Base-by-base conservation (phyloP, 371 early-diverging fungal species). In the Zychaea mexicana region DNA sequence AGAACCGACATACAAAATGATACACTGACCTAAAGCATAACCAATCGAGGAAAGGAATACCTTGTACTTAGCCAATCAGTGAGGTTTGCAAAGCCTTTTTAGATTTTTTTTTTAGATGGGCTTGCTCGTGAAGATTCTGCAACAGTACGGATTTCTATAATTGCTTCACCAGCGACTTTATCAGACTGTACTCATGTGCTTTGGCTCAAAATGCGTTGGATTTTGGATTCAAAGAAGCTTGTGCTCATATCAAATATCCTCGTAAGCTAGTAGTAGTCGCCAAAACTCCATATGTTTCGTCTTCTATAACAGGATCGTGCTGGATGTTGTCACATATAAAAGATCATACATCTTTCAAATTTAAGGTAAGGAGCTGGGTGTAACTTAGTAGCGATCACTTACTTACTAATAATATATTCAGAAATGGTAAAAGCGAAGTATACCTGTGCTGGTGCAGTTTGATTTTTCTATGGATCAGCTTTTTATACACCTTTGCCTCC, bases 91-190 rank as follows among this genome's bases (percentile, higher is more conserved):
- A 87, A 53, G 85, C 85, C 8, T 71, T 61, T n/a, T 57, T 54
- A 61, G 88, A 95, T 45, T 79, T 69, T 17, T 56, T 53, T 70
- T 86, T 84, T 60, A 95, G 91, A 19, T 78, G 71, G 22, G 49
- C 27, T 70, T 98, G 95, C 64, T 92, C 88, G 22, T 88, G 90
- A n/a, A 97, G n/a, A 78, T 2, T 90, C 78, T 32, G 88, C 86
- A 13, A 97, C 94, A 1, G 97, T 97, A 33, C 96, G 87, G 59
- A 97, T 90, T 74, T 90, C 88, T 57, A 86, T 78, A 52, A 97
- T 88, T 24, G 94, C 92, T 72, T 98, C 97, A 64, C 85, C 82
- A 47, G 94, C 93, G 45, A 87, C 81, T 71, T 88, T 88, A 59
- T 88, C 87, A 53, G n/a, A n/a, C 90, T 85, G 31, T 83, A 74